Evolutionary conservation across 768 basidiomycete species (phyloP), one percentile per base, ranked within the genome.

Genomic region (Tremella mesenterica): DNA sequence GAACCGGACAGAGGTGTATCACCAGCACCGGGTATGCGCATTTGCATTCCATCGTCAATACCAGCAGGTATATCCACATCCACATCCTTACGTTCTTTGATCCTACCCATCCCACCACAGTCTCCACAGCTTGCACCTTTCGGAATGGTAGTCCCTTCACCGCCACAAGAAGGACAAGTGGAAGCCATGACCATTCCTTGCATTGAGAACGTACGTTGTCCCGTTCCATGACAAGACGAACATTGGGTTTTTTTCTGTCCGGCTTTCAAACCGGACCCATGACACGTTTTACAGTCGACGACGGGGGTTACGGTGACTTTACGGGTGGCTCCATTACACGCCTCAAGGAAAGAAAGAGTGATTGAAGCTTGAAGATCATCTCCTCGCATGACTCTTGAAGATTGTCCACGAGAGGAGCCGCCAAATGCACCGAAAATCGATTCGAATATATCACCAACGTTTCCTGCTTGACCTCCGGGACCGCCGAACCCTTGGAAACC

Each of bases 131-230:
- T 80, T 48, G 83, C 80, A 38, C 80, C 83, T 25, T 81, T 82
- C 52, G 90, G 89, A 29, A 95, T 81, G 1, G 80, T 81, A 38
- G 81, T 81, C 23, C 95, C 95, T 26, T 80, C 78, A 9, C 95
- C 95, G 16, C 80, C 77, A 74, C 95, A 99, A 25, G 80, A 70
- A 50, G 78, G 77, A 75, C 95, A 99, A 27, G 89, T 90, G 57
- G 83, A 87, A 21, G 90, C 84, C 89, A 99, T 92, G 71, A 90
- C 87, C 81, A 99, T 97, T 16, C 95, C 95, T 67, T 88, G 84
- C 66, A 99, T 81, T 49, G 88, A 83, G 73, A 87, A 96, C 16
- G 90, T 88, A 72, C 84, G 81, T 30, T 85, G 82, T 41, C 95
- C 95, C 21, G 86, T 79, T 52, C 95, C 95, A 53, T 83, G 79